Percentiles rank a stretch among this genome's conserved stretches.
Conservation (phyloP, 257 asterid species). For the Datura wrightii region DNA sequence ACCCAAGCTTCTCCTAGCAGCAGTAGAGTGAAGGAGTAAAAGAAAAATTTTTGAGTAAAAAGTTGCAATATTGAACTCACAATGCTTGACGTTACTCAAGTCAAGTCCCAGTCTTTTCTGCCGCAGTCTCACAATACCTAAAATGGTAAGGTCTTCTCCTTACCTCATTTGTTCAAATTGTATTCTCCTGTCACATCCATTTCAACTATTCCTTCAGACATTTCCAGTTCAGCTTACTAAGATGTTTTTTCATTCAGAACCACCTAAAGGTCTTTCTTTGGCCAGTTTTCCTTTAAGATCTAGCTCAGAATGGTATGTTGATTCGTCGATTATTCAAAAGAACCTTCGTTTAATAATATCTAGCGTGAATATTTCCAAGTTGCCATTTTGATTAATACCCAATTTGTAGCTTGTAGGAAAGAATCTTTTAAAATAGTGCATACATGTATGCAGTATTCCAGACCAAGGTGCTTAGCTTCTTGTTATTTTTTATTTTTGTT, state of each 20-base stretch:
- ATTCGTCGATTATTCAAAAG: not conserved
- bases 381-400: not conserved
- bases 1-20: constrained; percentile 8
- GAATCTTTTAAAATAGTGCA: not conserved
- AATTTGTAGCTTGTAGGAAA: constrained; percentile 16
- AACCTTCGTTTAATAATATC: not conserved
- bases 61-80: not conserved
- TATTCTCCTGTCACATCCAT: not conserved
- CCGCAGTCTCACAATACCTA: not conserved
- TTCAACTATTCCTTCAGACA: not conserved
- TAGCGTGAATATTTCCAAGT: not conserved
- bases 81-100: not conserved
- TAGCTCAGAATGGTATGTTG: not conserved
- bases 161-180: not conserved
- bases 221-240: not conserved
- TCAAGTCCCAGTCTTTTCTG: not conserved
- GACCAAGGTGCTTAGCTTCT: constrained; percentile 16
- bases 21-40: not conserved
- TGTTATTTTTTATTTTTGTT: not conserved
- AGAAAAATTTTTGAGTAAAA: not conserved
- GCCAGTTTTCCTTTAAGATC: not conserved
- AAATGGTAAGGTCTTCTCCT: not conserved
- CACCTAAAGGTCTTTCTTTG: not conserved
- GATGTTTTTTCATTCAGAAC: not conserved
- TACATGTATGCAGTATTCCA: not conserved